phyloP scores from a whole-genome alignment of 2,329 filamentous ascomycete species.

The Xylaria sp. region DNA sequence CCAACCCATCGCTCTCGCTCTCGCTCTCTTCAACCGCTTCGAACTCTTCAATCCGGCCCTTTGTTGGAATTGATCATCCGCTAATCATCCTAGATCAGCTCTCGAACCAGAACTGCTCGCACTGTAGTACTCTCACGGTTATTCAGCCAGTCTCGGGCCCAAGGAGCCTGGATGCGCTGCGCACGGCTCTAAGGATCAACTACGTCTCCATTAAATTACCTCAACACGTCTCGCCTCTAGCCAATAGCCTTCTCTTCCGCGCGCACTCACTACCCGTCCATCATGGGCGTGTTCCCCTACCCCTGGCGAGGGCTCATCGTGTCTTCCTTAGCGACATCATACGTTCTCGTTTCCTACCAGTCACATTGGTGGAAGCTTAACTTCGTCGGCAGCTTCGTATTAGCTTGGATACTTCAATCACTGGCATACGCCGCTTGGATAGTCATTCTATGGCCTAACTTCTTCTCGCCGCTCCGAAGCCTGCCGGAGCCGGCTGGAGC shows the following conservation, averaged over 20 bases:
- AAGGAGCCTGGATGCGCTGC: too few relatives aligned
- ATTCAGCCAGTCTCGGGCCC: too few relatives aligned
- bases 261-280: background rate
- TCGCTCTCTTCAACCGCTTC: too few relatives aligned
- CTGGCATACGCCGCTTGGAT: constrained; percentile 48
- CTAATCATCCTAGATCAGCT: too few relatives aligned
- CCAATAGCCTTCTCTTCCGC: background rate
- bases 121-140: too few relatives aligned
- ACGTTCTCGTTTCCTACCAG: constrained; percentile 38
- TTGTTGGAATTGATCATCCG: background rate
- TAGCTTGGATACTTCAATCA: constrained; percentile 45
- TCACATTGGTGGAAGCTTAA: constrained; percentile 41
- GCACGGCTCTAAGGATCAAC: too few relatives aligned
- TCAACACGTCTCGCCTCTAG: too few relatives aligned
- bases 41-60: background rate
- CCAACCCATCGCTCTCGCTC: background rate
- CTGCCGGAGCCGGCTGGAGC: constrained; percentile 52
- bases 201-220: too few relatives aligned
- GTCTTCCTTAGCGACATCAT: constrained; percentile 42
- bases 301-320: constrained; percentile 40
- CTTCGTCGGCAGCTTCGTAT: constrained; percentile 44
- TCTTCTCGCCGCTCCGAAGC: constrained; percentile 55
- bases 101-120: too few relatives aligned
- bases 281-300: constrained; percentile 34
- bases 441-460: constrained; percentile 54